phyloP scores from a whole-genome alignment of 257 asterid genomes.

The Salvia hispanica region DNA sequence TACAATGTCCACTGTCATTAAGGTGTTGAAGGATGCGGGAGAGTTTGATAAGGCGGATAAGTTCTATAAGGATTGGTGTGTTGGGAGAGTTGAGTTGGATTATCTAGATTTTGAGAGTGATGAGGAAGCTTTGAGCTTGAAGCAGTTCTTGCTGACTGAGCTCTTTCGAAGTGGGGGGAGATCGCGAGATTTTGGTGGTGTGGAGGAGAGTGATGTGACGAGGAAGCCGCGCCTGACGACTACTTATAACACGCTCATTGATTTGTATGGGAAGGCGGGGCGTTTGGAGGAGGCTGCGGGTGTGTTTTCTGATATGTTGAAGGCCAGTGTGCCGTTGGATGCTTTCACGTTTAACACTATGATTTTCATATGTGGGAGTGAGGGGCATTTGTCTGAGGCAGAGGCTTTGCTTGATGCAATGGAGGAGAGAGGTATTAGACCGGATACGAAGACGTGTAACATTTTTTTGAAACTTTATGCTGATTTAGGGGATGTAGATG shows the following conservation, averaged over 20 bases:
- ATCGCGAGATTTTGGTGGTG: slow-evolving; percentile 38
- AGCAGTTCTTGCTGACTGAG: slow-evolving; percentile 74
- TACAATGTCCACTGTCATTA: slow-evolving; percentile 83
- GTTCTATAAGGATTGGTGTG: slow-evolving; percentile 80
- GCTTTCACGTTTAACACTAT: slow-evolving; percentile 83
- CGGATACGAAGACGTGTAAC: slow-evolving; percentile 87
- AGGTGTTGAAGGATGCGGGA: slow-evolving; percentile 82
- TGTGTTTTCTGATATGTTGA: slow-evolving; percentile 79
- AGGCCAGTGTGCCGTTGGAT: slow-evolving; percentile 71
- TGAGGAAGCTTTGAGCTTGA: slow-evolving; percentile 61
- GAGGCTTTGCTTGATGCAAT: slow-evolving; percentile 73
- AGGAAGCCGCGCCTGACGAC: slow-evolving; percentile 65
- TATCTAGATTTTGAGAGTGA: slow-evolving; percentile 71
- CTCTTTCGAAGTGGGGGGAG: slow-evolving; percentile 82
- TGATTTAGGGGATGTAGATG: slow-evolving; percentile 52
- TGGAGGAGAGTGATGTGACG: slow-evolving; percentile 32
- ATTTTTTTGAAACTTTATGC: slow-evolving; percentile 71
- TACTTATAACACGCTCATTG: slow-evolving; percentile 85
- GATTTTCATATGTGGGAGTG: slow-evolving; percentile 80
- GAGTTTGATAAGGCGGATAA: slow-evolving; percentile 69
- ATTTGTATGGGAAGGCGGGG: slow-evolving; percentile 91
- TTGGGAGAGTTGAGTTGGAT: slow-evolving; percentile 66
- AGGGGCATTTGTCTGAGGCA: slow-evolving; percentile 77
- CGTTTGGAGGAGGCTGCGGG: slow-evolving; percentile 77
- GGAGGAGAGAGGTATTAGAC: slow-evolving; percentile 78